Percentiles rank a stretch among this genome's conserved stretches.
Conservation (phyloP, 805 yeast species). For the Kregervanrija fluxuum region DNA sequence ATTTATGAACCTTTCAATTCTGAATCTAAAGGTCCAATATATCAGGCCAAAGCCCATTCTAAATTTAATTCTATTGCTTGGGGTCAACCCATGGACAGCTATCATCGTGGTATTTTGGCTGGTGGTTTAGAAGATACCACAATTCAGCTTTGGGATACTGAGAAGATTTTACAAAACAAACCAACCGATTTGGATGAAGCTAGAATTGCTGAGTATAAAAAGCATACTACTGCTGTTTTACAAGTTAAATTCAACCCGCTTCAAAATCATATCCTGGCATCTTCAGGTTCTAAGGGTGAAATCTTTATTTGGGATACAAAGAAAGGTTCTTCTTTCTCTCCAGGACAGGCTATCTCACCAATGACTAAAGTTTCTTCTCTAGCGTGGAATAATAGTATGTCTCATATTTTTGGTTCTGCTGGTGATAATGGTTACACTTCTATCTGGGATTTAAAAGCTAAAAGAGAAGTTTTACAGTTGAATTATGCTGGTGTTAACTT, state of each 20-base stretch:
- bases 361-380: constrained; percentile 74
- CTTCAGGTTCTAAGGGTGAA: constrained; percentile 89
- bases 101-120: constrained; percentile 56
- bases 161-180: constrained; percentile 36
- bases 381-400: constrained; percentile 80
- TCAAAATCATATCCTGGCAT: constrained; percentile 64
- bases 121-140: constrained; percentile 86
- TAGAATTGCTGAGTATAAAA: constrained; percentile 43
- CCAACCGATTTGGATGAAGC: constrained; percentile 31
- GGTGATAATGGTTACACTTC: constrained; percentile 82
- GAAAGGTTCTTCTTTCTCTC: constrained; percentile 47
- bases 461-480: constrained; percentile 82
- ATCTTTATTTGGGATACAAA: constrained; percentile 84
- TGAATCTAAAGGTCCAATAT: constrained; percentile 34
- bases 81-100: constrained; percentile 50
- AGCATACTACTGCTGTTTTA: constrained; percentile 66
- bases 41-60: constrained; percentile 41
- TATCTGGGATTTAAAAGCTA: constrained; percentile 87
- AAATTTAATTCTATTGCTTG: constrained; percentile 79
- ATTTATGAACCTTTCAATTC: constrained; percentile 61
- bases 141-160: constrained; percentile 71
- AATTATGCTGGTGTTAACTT: constrained; percentile 68
- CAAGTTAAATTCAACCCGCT: constrained; percentile 71
- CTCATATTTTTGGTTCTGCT: constrained; percentile 87
- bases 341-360: constrained; percentile 77